Percentiles rank a stretch among this genome's conserved stretches.
Evolutionary conservation across 139 green algal genomes (phyloP).

Genomic region (Cymbomonas tetramitiformis): DNA sequence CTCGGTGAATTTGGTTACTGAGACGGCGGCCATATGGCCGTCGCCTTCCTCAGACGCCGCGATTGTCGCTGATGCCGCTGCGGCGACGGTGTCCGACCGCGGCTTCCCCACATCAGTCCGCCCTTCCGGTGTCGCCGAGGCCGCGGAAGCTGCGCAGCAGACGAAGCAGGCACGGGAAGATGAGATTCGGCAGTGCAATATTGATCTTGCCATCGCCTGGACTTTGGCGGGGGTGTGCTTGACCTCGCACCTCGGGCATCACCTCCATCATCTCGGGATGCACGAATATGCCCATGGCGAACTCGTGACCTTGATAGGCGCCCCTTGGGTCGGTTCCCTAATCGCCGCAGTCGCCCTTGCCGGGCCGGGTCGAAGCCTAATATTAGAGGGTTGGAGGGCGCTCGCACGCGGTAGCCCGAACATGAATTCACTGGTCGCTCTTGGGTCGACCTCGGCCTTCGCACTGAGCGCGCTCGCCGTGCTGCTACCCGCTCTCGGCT

Average conservation of each 20-base stretch:
- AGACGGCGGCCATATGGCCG: slow-evolving; percentile 40
- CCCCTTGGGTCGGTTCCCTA: slow-evolving; percentile 44
- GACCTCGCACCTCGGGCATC: slow-evolving; percentile 53
- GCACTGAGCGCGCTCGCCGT: slow-evolving; percentile 58
- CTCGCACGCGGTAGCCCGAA: slow-evolving; percentile 57
- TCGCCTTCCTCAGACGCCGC: slow-evolving; percentile 17
- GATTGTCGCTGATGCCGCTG: slow-evolving; percentile 23
- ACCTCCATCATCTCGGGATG: slow-evolving; percentile 23
- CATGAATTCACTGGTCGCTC: slow-evolving; percentile 92
- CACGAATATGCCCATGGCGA: slow-evolving; percentile 10
- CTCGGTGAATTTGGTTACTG: slow-evolving; percentile 74
- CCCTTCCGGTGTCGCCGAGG: slow-evolving; percentile 9
- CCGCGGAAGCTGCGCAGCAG: neutral
- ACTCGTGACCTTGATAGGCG: slow-evolving; percentile 47
- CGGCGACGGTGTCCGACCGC: neutral
- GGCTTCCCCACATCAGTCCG: slow-evolving; percentile 1
- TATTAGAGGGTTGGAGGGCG: slow-evolving; percentile 48
- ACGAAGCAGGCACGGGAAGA: neutral
- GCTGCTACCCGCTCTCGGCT: slow-evolving; percentile 51
- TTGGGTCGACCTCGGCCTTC: slow-evolving; percentile 74
- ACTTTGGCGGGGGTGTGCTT: slow-evolving; percentile 55
- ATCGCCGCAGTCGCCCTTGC: slow-evolving; percentile 63
- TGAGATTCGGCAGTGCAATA: slow-evolving; percentile 1
- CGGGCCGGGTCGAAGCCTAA: slow-evolving; percentile 56
- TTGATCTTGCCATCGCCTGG: slow-evolving; percentile 53